Evolutionary conservation across 1,139 yeast species (phyloP).

Genomic region (Candida glucosophila): DNA sequence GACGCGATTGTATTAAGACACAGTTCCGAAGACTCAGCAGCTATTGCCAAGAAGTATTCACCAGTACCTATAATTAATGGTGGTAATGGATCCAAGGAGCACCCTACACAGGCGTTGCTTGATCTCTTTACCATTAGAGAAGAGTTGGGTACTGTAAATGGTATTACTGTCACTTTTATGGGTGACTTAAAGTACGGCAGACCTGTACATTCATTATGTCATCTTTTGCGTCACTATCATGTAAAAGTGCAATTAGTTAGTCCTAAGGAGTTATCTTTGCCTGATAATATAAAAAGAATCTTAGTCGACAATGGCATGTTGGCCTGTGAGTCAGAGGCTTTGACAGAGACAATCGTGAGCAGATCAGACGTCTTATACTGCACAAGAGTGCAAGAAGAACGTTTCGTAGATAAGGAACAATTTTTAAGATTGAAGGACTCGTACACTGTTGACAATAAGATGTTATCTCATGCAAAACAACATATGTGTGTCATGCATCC

Average conservation of each 20-base stretch:
- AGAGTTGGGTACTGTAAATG: constrained; percentile 97
- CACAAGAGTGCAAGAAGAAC: constrained; percentile 96
- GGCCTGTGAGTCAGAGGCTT: constrained; percentile 60
- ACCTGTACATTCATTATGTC: constrained; percentile 95
- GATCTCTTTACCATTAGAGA: constrained; percentile 98
- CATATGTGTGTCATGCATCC: constrained; percentile 99
- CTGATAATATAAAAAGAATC: constrained; percentile 60
- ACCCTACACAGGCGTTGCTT: constrained; percentile 96
- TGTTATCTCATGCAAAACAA: constrained; percentile 86
- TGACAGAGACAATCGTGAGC: constrained; percentile 78
- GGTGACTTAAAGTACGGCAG: constrained; percentile 98
- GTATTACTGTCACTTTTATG: constrained; percentile 96
- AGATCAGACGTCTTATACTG: constrained; percentile 93
- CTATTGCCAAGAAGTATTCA: constrained; percentile 90
- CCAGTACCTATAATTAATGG: constrained; percentile 97
- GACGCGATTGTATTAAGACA: constrained; percentile 98
- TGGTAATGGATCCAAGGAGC: constrained; percentile 96
- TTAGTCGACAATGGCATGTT: constrained; percentile 61
- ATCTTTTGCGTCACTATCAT: constrained; percentile 83
- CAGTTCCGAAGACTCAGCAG: constrained; percentile 87
- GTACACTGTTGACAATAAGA: constrained; percentile 86
- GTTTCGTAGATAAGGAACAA: constrained; percentile 69
- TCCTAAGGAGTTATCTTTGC: constrained; percentile 82
- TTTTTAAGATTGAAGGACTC: constrained; percentile 87
- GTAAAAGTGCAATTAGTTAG: constrained; percentile 89